Evolutionary conservation across 257 asterid genomes (phyloP).

Genomic region (Fraxinus excelsior): DNA sequence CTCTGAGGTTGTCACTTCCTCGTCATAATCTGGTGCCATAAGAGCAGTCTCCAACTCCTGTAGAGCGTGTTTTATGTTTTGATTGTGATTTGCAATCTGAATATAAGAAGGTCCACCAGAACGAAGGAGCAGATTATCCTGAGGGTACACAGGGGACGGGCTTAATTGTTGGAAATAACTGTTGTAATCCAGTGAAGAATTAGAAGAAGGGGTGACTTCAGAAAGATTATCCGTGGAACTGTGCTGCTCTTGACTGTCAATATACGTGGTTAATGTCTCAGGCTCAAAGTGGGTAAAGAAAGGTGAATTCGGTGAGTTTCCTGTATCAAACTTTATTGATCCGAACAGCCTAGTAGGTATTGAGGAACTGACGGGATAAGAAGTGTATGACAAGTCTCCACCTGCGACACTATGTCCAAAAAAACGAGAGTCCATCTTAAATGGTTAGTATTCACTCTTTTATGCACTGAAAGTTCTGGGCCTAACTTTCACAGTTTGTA

Average conservation of each 20-base stretch:
- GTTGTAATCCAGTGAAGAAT: neutral
- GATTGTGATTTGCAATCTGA: neutral
- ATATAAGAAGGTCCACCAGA: neutral
- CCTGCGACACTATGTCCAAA: slow-evolving; percentile 28
- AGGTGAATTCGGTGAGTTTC: neutral
- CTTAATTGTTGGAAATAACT: neutral
- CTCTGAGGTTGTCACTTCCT: neutral
- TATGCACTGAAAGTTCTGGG: neutral
- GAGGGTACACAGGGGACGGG: neutral
- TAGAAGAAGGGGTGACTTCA: neutral
- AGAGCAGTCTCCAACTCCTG: neutral
- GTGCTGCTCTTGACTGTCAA: neutral
- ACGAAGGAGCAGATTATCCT: neutral
- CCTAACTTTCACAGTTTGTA: neutral
- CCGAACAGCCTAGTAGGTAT: neutral
- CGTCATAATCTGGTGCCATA: neutral
- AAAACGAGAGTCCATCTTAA: slow-evolving; percentile 46
- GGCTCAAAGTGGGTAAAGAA: neutral
- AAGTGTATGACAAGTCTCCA: slow-evolving; percentile 35
- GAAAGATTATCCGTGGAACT: neutral
- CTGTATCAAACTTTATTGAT: neutral
- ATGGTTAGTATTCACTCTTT: slow-evolving; percentile 30
- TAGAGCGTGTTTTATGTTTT: neutral
- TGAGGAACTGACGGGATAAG: neutral
- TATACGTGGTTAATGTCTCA: neutral